phyloP scores from a whole-genome alignment of 1,284 basidiomycete species.

The Fomitopsis palustris region DNA sequence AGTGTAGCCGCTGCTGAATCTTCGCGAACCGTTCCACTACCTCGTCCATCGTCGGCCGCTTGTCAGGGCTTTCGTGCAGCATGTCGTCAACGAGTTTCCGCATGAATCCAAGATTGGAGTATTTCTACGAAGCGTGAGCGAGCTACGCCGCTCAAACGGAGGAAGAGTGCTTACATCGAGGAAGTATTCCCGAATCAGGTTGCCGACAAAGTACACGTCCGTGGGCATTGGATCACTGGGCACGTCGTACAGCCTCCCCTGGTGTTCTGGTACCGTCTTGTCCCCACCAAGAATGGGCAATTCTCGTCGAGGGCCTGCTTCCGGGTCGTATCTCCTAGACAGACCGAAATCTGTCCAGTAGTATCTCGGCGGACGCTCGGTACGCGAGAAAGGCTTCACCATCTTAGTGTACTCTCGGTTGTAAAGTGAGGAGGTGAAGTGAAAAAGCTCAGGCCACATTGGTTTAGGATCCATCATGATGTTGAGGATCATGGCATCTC shows the following conservation, averaged over 20 bases:
- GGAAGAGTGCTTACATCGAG: conserved; percentile 6
- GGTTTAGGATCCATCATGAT: conserved; percentile 35
- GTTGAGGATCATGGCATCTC: conserved; percentile 36
- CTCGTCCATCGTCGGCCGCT: conserved; percentile 12
- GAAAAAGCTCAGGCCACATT: conserved; percentile 26
- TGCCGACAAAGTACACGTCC: conserved; percentile 28
- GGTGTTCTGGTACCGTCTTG: conserved; percentile 23
- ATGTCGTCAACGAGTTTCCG: conserved; percentile 9
- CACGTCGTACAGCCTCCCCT: background rate
- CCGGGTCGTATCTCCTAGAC: conserved; percentile 23
- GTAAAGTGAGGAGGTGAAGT: conserved; percentile 15
- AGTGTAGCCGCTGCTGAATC: background rate
- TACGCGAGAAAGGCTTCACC: conserved; percentile 28
- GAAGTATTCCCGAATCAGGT: conserved; percentile 26
- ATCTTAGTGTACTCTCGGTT: conserved; percentile 15
- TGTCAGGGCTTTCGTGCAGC: conserved; percentile 10
- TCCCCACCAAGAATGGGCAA: conserved; percentile 18
- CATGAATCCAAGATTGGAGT: conserved; percentile 11
- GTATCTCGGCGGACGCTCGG: conserved; percentile 27
- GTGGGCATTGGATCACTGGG: conserved; percentile 24
- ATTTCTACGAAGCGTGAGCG: background rate
- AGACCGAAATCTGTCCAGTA: conserved; percentile 35
- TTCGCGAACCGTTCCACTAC: conserved; percentile 12
- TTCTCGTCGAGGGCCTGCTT: conserved; percentile 1
- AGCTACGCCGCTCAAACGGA: too few relatives aligned